Evolutionary conservation across 2,329 filamentous ascomycete species (phyloP).

Genomic region (Monosporascus ibericus): DNA sequence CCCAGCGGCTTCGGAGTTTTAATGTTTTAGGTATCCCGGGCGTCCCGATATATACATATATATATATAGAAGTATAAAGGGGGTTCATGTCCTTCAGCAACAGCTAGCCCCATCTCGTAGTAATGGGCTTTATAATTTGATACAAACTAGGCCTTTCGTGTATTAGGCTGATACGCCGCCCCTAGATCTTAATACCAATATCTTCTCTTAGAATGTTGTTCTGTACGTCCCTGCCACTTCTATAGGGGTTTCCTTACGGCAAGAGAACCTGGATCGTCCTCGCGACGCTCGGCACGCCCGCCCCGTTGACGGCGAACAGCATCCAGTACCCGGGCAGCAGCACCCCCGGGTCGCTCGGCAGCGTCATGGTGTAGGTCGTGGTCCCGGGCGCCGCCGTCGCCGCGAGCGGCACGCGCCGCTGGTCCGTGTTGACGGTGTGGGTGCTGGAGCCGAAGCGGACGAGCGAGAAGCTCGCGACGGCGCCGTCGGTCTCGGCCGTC

Average conservation of each 20-base stretch:
- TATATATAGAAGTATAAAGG: no score
- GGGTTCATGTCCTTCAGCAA: no score
- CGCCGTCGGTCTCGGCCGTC: slow-evolving; percentile 23
- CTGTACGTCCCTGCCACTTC: no score
- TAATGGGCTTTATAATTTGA: no score
- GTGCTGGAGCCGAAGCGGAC: slow-evolving; percentile 39
- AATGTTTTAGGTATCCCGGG: no score
- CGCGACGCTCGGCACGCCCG: slow-evolving; percentile 37
- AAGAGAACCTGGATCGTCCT: slow-evolving; percentile 27
- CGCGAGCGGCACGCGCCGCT: slow-evolving; percentile 38
- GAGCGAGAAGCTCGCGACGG: slow-evolving; percentile 30
- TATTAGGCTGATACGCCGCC: no score
- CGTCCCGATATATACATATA: no score
- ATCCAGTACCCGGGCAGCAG: slow-evolving; percentile 42
- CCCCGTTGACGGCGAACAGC: slow-evolving; percentile 37
- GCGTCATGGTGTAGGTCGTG: slow-evolving; percentile 28
- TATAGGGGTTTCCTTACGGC: slow-evolving; percentile 1
- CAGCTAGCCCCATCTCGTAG: no score
- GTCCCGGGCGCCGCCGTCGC: slow-evolving; percentile 9
- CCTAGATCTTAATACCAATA: no score
- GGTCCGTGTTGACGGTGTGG: slow-evolving; percentile 47
- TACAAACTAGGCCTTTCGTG: no score
- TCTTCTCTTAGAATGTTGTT: no score
- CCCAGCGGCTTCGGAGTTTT: no score
- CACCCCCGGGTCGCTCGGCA: slow-evolving; percentile 38